Percentiles rank a stretch among this genome's conserved stretches.
These are phyloP conservation scores for Eucalyptus rudis DNA, from an alignment of 345 rosid genomes.

Conservation along the genomic window DNA sequence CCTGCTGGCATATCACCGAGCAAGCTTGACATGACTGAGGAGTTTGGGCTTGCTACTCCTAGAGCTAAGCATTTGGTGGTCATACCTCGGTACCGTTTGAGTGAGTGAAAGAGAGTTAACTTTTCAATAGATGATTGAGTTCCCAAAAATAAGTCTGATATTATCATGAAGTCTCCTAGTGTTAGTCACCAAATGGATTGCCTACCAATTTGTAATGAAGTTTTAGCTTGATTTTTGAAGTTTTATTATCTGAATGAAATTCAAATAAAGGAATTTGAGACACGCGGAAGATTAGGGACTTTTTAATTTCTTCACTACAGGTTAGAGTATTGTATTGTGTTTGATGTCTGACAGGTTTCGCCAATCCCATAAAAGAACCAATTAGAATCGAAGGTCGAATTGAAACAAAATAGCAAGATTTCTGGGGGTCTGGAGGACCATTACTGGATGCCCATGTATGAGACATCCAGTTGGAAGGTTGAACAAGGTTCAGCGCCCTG, in stretches of 20 bases:
- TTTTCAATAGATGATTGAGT: neutral
- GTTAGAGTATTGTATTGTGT: neutral
- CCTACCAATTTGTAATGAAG: neutral
- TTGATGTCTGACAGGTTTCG: neutral
- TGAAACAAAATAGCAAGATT: neutral
- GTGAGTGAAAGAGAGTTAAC: neutral
- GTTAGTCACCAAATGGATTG: neutral
- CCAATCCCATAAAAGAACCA: neutral
- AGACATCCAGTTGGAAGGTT: neutral
- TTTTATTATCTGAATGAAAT: neutral
- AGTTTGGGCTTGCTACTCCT: conserved; percentile 5
- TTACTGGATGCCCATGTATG: neutral
- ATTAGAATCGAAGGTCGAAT: neutral
- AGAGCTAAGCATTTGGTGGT: conserved; percentile 23
- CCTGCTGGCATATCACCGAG: conserved; percentile 1
- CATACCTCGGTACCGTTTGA: conserved; percentile 8
- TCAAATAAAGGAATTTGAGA: neutral
- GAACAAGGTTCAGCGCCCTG: neutral
- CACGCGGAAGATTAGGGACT: neutral
- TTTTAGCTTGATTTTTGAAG: neutral
- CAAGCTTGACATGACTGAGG: conserved; percentile 33
- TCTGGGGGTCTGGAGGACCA: neutral
- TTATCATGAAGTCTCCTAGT: neutral
- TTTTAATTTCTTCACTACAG: neutral
- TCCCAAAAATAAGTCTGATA: neutral